phyloP scores from a whole-genome alignment of 1,139 yeast genomes.

The Diutina ranongensis region DNA sequence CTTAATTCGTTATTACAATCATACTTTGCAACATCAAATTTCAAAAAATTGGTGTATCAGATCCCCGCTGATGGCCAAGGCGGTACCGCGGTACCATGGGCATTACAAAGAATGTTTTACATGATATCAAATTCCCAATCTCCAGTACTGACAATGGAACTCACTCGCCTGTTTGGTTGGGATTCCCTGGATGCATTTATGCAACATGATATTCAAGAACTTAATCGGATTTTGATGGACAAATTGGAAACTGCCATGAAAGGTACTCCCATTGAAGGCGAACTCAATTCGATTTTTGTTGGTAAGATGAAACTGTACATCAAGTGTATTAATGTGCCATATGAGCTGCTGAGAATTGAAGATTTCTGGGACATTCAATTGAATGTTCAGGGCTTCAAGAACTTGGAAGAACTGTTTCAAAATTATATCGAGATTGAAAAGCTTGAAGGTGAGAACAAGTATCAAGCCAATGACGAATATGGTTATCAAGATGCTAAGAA shows the following conservation, averaged over 20 bases:
- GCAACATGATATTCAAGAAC: conserved; percentile 96
- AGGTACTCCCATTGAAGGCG: conserved; percentile 74
- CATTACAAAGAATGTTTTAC: conserved; percentile 81
- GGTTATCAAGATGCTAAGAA: conserved; percentile 96
- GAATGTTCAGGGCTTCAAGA: conserved; percentile 76
- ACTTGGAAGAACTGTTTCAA: conserved; percentile 63
- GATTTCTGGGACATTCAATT: conserved; percentile 98
- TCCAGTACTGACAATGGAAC: conserved; percentile 75
- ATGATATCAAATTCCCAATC: conserved; percentile 58
- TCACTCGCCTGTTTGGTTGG: conserved; percentile 95
- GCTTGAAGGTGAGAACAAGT: conserved; percentile 90
- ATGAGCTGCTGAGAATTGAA: conserved; percentile 84
- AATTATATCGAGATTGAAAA: conserved; percentile 85
- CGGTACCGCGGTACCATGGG: conserved; percentile 52
- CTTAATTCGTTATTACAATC: conserved; percentile 86
- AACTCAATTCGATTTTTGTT: conserved; percentile 73
- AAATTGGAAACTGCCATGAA: conserved; percentile 87
- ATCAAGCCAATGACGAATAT: conserved; percentile 73
- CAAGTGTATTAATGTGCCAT: conserved; percentile 89
- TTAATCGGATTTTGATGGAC: conserved; percentile 93
- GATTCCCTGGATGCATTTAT: conserved; percentile 91
- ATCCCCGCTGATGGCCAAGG: conserved; percentile 53
- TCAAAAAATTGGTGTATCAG: conserved; percentile 76
- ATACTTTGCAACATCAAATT: conserved; percentile 72
- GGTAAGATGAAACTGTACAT: conserved; percentile 95